A percentile compares a stretch with the other conserved stretches of the same genome.
Conservation (phyloP, 257 asterid genomes). For the Cynanchum wilfordii region DNA sequence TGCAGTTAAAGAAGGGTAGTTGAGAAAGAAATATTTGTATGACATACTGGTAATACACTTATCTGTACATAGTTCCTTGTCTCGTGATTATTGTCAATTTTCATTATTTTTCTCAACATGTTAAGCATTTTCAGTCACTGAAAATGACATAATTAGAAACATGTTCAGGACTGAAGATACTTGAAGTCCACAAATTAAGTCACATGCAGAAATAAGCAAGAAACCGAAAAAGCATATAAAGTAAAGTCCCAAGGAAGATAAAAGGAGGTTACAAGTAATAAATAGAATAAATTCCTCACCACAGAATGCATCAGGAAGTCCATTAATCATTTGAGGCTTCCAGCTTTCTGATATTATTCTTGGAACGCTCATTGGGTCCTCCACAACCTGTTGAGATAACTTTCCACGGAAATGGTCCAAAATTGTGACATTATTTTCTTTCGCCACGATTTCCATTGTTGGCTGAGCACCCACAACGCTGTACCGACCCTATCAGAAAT, state of each 20-base stretch:
- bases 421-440: slow-evolving; percentile 62
- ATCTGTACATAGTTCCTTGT: neutral
- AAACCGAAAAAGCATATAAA: neutral
- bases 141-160: neutral
- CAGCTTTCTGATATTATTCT: slow-evolving; percentile 62
- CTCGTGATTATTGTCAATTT: neutral
- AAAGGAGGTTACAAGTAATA: neutral
- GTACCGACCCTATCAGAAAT: slow-evolving; percentile 62
- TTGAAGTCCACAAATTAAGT: neutral
- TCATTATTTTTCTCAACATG: neutral
- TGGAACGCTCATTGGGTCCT: slow-evolving; percentile 72
- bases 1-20: slow-evolving; percentile 7
- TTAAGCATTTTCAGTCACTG: neutral
- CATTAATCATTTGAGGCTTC: slow-evolving; percentile 61
- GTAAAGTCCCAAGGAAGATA: neutral
- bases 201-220: neutral
- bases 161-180: neutral
- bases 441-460: slow-evolving; percentile 66
- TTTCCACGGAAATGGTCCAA: slow-evolving; percentile 58
- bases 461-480: slow-evolving; percentile 92
- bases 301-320: slow-evolving; percentile 78
- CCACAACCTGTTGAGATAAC: slow-evolving; percentile 37
- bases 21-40: neutral
- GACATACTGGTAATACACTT: neutral
- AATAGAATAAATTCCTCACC: slow-evolving; percentile 37